Evolutionary conservation across 768 basidiomycete genomes (phyloP).

Genomic region (Amanita jacksonii): DNA sequence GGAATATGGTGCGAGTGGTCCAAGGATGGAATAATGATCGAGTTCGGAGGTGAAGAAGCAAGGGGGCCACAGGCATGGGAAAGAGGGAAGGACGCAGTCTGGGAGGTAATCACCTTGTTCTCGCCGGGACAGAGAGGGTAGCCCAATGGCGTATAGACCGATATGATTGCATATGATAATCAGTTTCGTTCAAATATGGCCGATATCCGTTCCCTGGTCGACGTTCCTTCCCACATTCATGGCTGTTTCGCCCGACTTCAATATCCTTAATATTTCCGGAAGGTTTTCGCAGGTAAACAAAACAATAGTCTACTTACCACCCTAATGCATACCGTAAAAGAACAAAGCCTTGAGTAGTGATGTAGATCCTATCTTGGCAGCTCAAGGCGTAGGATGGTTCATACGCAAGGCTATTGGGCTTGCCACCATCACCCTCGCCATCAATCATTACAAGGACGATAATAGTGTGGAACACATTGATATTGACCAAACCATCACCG

Average conservation of each 20-base stretch:
- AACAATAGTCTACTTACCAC: background rate
- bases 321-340: conserved; percentile 23
- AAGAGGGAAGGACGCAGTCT: conserved; percentile 68
- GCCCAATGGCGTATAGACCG: no score
- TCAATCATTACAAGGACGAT: conserved; percentile 62
- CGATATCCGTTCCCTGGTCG: background rate
- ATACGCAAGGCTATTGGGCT: conserved; percentile 51
- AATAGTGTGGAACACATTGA: conserved; percentile 55
- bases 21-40: conserved; percentile 72
- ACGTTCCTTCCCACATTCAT: background rate
- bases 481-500: conserved; percentile 55
- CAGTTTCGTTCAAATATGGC: no score
- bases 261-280: conserved; percentile 4
- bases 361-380: conserved; percentile 51
- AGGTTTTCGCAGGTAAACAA: conserved; percentile 4
- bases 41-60: conserved; percentile 73
- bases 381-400: conserved; percentile 70
- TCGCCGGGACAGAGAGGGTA: conserved; percentile 5
- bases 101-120: conserved; percentile 70
- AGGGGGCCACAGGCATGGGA: conserved; percentile 84
- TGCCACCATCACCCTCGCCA: conserved; percentile 46
- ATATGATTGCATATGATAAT: no score
- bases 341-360: conserved; percentile 59
- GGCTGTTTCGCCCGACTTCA: conserved; percentile 8
- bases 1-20: conserved; percentile 95